Evolutionary conservation across 106 monocot genomes (phyloP).

Genomic region (Dactylorhiza incarnata): DNA sequence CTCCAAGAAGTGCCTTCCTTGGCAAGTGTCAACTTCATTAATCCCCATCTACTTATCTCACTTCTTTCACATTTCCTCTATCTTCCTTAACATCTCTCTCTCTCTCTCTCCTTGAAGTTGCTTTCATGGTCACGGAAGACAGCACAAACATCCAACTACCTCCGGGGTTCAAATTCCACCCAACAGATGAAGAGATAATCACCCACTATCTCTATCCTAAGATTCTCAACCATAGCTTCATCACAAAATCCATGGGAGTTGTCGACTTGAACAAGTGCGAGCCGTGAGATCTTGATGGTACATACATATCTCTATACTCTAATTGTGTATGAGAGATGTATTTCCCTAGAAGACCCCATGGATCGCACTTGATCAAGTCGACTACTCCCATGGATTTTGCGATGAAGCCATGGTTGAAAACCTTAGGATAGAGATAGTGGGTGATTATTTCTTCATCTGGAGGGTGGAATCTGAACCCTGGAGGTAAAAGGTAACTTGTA

Average conservation of each 20-base stretch:
- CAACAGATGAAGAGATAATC: background rate
- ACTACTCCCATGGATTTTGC: background rate
- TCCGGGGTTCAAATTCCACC: background rate
- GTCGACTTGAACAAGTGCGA: constrained; percentile 18
- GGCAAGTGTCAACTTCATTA: background rate
- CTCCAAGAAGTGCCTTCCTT: background rate
- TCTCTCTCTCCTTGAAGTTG: background rate
- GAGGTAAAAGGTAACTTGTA: too few species aligned
- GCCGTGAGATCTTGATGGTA: constrained; percentile 22
- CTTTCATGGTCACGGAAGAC: background rate
- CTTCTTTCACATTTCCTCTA: too few species aligned
- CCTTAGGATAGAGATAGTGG: background rate
- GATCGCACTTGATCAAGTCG: background rate
- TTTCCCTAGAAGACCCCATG: too few species aligned
- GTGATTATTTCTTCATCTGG: background rate
- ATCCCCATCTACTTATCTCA: background rate
- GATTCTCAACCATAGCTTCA: background rate
- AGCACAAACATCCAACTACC: background rate
- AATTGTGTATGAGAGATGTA: too few species aligned
- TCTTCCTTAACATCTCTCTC: background rate
- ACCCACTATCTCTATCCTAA: background rate
- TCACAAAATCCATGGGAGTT: background rate
- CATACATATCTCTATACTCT: too few species aligned
- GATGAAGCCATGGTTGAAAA: background rate
- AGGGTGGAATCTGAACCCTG: background rate